Evolutionary conservation across 495 filamentous ascomycete species (phyloP).

Genomic region (Annulohypoxylon moriforme): DNA sequence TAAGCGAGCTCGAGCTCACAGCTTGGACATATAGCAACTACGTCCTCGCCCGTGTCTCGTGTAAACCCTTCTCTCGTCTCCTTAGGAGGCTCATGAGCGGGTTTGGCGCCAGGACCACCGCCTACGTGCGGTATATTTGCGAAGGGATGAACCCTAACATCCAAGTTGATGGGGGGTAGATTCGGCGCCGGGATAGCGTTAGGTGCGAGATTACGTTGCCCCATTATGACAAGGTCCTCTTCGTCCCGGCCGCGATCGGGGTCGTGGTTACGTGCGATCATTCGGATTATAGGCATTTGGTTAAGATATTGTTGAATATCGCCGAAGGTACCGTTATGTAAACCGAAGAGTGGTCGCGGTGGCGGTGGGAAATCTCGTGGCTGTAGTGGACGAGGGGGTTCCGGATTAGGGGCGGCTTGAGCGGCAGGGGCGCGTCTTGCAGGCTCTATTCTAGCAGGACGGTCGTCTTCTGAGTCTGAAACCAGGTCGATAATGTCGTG

Average conservation of each 20-base stretch:
- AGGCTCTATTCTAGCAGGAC: constrained; percentile 15
- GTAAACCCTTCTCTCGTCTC: constrained; percentile 55
- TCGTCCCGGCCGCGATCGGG: constrained; percentile 37
- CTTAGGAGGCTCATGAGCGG: constrained; percentile 50
- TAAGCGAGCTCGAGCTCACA: constrained; percentile 61
- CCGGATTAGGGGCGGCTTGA: not conserved
- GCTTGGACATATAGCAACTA: constrained; percentile 56
- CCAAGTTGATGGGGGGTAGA: constrained; percentile 30
- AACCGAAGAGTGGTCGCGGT: not conserved
- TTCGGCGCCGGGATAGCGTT: not conserved
- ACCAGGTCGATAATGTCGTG: constrained; percentile 48
- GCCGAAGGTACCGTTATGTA: not conserved
- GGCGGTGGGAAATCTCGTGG: constrained; percentile 2
- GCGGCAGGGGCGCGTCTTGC: no score
- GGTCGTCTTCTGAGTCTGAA: constrained; percentile 47
- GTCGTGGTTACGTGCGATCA: constrained; percentile 25
- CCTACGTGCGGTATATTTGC: not conserved
- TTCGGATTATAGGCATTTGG: constrained; percentile 30
- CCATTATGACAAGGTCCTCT: constrained; percentile 54
- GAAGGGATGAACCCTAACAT: constrained; percentile 39
- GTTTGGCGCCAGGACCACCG: constrained; percentile 41
- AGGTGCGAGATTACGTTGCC: constrained; percentile 34
- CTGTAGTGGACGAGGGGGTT: no score
- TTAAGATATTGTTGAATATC: constrained; percentile 19
- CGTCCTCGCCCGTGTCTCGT: constrained; percentile 54